Conservation (phyloP, 1,139 yeast genomes). For the Yamadazyma blattariae region DNA sequence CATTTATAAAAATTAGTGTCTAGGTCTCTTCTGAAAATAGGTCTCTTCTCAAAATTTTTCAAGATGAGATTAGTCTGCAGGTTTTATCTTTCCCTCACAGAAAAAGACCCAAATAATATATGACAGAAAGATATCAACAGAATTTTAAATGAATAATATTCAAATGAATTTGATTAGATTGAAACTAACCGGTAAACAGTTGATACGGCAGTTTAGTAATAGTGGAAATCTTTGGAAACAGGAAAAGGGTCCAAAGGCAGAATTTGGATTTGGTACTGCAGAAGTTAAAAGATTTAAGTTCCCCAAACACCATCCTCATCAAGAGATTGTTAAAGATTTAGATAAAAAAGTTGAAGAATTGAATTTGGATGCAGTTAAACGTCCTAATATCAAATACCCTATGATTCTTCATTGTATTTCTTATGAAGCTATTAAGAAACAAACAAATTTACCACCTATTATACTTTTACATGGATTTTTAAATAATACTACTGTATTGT, state of each 20-base stretch:
- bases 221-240: no score
- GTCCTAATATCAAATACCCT: background rate
- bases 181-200: no score
- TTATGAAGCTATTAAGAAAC: conserved; percentile 5
- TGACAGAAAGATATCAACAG: no score
- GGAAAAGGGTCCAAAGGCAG: no score
- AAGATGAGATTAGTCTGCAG: conserved; percentile 7
- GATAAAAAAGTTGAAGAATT: no score
- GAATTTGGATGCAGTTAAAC: conserved; percentile 4
- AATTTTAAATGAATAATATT: no score
- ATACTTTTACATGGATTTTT: conserved; percentile 50
- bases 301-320: no score
- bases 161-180: no score
- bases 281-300: background rate
- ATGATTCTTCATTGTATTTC: conserved; percentile 4
- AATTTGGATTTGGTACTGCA: background rate
- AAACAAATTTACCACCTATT: conserved; percentile 34
- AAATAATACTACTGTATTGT: conserved; percentile 43
- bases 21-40: background rate
- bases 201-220: no score
- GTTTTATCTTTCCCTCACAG: no score
- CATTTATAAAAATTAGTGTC: conserved; percentile 1
- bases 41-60: conserved; percentile 7
- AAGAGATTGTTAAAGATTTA: no score
- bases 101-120: no score